phyloP scores from a whole-genome alignment of 495 filamentous ascomycete genomes.

The Poronia punctata region DNA sequence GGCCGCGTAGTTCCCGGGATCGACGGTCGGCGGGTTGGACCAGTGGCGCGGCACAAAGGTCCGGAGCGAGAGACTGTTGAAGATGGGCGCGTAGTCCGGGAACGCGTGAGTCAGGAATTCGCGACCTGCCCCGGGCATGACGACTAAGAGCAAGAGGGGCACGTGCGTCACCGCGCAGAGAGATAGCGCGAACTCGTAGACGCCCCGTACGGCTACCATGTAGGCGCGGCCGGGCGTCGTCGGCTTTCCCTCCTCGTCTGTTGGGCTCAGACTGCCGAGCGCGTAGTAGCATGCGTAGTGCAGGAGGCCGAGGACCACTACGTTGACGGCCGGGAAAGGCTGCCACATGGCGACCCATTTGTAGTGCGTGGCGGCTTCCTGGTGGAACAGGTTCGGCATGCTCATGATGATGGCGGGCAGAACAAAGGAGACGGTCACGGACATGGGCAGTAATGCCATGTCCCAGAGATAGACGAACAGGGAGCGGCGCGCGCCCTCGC shows the following conservation, averaged over 20 bases:
- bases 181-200: conserved; percentile 49
- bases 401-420: conserved; percentile 46
- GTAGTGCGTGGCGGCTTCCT: conserved; percentile 47
- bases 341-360: conserved; percentile 54
- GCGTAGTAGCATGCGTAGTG: conserved; percentile 18
- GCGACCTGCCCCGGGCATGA: conserved; percentile 30
- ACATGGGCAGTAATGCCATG: conserved; percentile 39
- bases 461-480: conserved; percentile 43
- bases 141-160: conserved; percentile 31
- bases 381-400: conserved; percentile 40
- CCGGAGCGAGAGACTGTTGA: conserved; percentile 36
- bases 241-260: conserved; percentile 19
- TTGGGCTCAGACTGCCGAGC: conserved; percentile 15
- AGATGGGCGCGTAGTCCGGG: conserved; percentile 33
- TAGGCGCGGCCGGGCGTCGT: conserved; percentile 24
- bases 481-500: conserved; percentile 33
- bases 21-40: conserved; percentile 14
- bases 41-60: conserved; percentile 22
- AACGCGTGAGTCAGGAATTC: conserved; percentile 31
- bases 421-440: conserved; percentile 44
- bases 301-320: conserved; percentile 28
- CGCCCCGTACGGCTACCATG: conserved; percentile 34
- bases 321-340: conserved; percentile 47
- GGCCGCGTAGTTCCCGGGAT: conserved; percentile 25
- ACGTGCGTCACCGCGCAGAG: conserved; percentile 42